Percentiles rank a stretch among this genome's conserved stretches.
Conservation (phyloP, 2,329 filamentous ascomycete genomes). For the Metarhizium robertsii region DNA sequence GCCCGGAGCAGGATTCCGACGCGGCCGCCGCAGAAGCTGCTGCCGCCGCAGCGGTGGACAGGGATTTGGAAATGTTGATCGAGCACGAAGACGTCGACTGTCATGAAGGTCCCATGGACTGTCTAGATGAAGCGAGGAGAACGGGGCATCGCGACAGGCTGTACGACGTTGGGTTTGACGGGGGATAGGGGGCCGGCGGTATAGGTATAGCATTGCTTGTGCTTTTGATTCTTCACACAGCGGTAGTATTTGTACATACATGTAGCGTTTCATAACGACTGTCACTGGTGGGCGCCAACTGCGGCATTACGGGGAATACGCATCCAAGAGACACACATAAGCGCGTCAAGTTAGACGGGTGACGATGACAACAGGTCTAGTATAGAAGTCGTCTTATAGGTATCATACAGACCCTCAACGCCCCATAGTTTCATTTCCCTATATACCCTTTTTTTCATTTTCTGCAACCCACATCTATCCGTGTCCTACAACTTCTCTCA, state of each 20-base stretch:
- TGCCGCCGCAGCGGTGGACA: constrained; percentile 33
- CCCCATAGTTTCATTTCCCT: constrained; percentile 5
- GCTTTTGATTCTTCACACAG: too few relatives aligned
- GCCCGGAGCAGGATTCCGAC: constrained; percentile 8
- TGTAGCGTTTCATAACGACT: not conserved
- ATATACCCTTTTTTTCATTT: constrained; percentile 4
- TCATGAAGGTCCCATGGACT: constrained; percentile 19
- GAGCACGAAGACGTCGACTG: constrained; percentile 36
- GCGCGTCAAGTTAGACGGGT: not conserved
- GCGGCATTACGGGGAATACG: too few relatives aligned
- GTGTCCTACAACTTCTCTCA: not conserved
- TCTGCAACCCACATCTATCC: not conserved
- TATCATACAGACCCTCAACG: constrained; percentile 28
- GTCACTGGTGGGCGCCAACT: too few relatives aligned
- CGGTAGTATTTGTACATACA: not conserved
- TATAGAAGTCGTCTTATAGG: constrained; percentile 17
- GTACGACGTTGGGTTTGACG: constrained; percentile 21
- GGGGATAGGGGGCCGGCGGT: not conserved
- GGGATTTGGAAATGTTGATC: constrained; percentile 43
- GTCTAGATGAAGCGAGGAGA: constrained; percentile 10
- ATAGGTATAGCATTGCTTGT: too few relatives aligned
- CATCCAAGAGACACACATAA: not conserved
- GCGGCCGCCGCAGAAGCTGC: constrained; percentile 13
- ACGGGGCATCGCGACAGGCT: constrained; percentile 15
- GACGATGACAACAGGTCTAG: constrained; percentile 1